Evolutionary conservation across 371 early-diverging fungal species (phyloP), one percentile per base, ranked within the genome.

Genomic region (Lichtheimia hyalospora): DNA sequence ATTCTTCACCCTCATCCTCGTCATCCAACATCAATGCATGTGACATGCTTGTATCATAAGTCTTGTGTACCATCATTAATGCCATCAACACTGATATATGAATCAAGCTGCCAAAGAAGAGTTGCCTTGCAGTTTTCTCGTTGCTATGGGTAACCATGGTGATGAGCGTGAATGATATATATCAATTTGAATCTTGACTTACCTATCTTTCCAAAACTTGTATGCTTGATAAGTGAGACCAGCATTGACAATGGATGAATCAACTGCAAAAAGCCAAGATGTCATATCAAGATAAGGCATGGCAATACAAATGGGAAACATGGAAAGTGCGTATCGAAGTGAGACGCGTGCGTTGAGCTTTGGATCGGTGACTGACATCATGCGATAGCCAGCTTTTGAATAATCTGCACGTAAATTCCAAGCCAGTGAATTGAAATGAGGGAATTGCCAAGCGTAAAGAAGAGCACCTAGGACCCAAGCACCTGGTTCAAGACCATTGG

Each of bases 401-500:
- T 98, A 98, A 68, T 98, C 97, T 1, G 89, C 87, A 10, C 97
- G 78, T 52, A 98, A 74, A 59, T 92, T 94, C 91, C 94, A 96
- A 16, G 91, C 83, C 27, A 98, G 70, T 2, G 97, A 80, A 73
- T 97, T 97, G 69, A 98, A 98, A 66, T 98, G 99, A 18, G 99
- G 99, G 73, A 98, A 98, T 73, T 98, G 98, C 98, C 99, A 98
- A 0, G 94, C 92, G 69, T 90, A 98, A 44, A 98, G 74, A 0
- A 94, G 63, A 1, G 76, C 85, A 27, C 85, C 96, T 41, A 98
- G 68, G 1, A 94, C 66, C 86, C 87, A 90, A 2, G 92, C 92
- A 49, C 91, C 95, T 3, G 85, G 78, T 43, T 90, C 95, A 18
- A 97, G 60, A 2, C 75, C 56, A 28, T 89, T 88, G 0, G 95